Evolutionary conservation across 352 stramenopile species (phyloP).

Genomic region (Phytophthora cajani): DNA sequence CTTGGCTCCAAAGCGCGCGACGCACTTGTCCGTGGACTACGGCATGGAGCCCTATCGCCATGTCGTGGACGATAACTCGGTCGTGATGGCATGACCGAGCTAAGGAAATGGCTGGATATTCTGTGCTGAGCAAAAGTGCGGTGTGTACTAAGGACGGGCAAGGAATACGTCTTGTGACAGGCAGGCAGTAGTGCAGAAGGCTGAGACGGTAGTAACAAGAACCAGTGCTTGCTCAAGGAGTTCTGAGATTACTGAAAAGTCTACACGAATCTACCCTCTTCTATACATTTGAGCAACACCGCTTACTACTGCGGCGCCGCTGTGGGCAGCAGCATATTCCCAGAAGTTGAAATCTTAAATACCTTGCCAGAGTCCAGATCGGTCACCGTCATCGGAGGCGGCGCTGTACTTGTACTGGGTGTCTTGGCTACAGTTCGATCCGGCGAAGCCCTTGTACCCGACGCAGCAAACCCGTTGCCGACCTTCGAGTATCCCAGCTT

Average conservation of each 20-base stretch:
- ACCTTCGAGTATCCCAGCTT: slow-evolving; percentile 54
- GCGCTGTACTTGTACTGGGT: neutral
- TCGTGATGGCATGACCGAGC: no score
- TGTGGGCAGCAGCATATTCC: slow-evolving; percentile 63
- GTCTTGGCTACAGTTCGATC: slow-evolving; percentile 14
- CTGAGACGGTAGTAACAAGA: no score
- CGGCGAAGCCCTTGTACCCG: slow-evolving; percentile 1
- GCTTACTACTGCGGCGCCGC: slow-evolving; percentile 11
- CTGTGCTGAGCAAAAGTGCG: no score
- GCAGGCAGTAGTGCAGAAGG: no score
- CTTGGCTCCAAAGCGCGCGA: no score
- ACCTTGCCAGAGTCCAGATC: slow-evolving; percentile 77
- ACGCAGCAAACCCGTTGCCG: slow-evolving; percentile 28
- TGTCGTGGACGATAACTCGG: no score
- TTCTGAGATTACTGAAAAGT: neutral
- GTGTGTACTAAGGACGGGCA: no score
- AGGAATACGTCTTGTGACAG: no score
- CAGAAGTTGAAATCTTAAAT: slow-evolving; percentile 71
- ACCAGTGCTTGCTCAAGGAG: no score
- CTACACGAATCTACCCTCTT: neutral
- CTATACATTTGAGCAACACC: neutral
- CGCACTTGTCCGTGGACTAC: no score
- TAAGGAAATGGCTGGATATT: no score
- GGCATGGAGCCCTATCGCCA: no score
- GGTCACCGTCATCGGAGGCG: slow-evolving; percentile 60